A percentile compares a stretch with the other conserved stretches of the same genome.
Evolutionary conservation across 306 rosid genomes (phyloP).

Genomic region (Castanopsis chinensis): DNA sequence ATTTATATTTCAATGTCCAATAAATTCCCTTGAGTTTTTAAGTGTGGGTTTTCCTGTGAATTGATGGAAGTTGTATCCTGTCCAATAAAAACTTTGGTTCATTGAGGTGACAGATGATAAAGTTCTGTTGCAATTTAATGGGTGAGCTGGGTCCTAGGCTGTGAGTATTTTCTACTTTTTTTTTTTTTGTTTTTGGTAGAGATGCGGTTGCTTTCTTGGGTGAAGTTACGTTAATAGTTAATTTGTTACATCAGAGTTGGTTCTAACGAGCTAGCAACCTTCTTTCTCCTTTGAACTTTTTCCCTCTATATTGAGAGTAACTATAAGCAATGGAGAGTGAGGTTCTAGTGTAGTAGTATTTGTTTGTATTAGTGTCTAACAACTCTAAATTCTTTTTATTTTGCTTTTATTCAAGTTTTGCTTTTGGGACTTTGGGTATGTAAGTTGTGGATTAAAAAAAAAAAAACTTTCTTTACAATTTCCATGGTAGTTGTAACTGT

Average conservation of each 20-base stretch:
- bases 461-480: too few species aligned
- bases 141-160: not conserved
- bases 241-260: not conserved
- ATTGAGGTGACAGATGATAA: not conserved
- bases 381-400: not conserved
- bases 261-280: not conserved
- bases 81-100: too few species aligned
- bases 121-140: not conserved
- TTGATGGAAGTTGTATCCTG: not conserved
- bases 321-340: not conserved
- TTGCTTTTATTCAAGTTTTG: not conserved
- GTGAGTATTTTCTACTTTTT: too few species aligned
- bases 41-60: not conserved
- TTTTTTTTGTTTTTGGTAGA: not conserved
- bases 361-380: too few species aligned
- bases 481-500: not conserved
- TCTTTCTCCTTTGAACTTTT: not conserved
- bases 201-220: not conserved
- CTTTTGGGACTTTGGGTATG: too few species aligned
- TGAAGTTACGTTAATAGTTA: not conserved
- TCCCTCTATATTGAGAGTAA: not conserved
- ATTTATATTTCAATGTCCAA: not conserved
- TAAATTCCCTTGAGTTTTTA: not conserved
- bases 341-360: not conserved
- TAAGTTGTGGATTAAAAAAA: too few species aligned